These are phyloP conservation scores for Curvularia sp. DNA, from an alignment of 2,329 filamentous ascomycete species.

Conservation along the genomic window DNA sequence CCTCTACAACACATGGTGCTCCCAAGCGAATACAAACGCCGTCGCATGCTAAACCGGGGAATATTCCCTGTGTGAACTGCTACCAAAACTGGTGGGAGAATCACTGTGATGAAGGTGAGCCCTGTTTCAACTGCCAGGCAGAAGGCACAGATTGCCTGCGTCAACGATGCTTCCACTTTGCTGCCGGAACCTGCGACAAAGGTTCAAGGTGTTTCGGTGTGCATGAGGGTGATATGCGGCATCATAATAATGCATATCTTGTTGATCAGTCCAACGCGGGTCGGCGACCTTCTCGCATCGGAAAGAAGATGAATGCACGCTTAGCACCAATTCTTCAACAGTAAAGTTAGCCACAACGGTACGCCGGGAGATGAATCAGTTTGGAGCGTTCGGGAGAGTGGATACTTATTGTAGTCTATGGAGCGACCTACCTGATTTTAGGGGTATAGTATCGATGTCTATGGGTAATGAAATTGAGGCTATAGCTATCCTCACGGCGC, in stretches of 20 bases:
- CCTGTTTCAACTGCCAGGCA: slow-evolving; percentile 1
- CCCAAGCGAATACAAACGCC: not conserved
- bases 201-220: not conserved
- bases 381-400: not conserved
- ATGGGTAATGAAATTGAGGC: not conserved
- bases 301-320: not conserved
- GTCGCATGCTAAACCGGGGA: not conserved
- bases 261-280: not conserved
- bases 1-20: not conserved
- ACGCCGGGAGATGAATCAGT: not conserved
- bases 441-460: not conserved
- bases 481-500: not conserved
- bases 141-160: not conserved
- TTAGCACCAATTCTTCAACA: not conserved
- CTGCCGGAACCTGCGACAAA: not conserved
- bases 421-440: not conserved
- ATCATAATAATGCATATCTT: not conserved
- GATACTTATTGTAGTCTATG: not conserved
- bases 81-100: slow-evolving; percentile 4
- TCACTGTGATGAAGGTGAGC: not conserved
- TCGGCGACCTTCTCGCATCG: not conserved
- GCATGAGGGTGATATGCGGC: slow-evolving; percentile 1
- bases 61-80: slow-evolving; percentile 5
- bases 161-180: slow-evolving; percentile 5
- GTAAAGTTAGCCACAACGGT: not conserved